Evolutionary conservation across 495 filamentous ascomycete species (phyloP), one percentile per base, ranked within the genome.

Genomic region (Rostrohypoxylon terebratum): DNA sequence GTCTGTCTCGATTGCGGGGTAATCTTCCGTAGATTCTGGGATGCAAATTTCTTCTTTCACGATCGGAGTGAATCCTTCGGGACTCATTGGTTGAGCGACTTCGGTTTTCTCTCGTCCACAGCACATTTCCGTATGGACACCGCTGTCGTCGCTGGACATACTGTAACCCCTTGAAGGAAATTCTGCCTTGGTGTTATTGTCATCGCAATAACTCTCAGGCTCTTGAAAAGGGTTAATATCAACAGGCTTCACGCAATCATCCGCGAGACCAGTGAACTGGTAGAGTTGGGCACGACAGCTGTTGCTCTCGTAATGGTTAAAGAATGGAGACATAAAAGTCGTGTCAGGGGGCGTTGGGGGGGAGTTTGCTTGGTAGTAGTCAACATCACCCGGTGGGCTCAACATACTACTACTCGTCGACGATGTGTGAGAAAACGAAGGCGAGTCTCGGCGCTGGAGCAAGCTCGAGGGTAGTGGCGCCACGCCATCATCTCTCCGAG

Each of bases 161-260:
- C 71, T 78, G 31, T 64, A 75, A 61, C 69, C 68, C 48, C 74
- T 78, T 25, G 44, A 55, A 64, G 68, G 54, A 20, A 70, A 65
- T 11, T 72, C 65, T 42, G 73, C 31, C 11, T 47, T 61, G 48
- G 62, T 66, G 51, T 65, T 60, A 38, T 25, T 62, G 20, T 73
- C 71, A 23, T 83, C 83, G 51, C 57, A 76, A 57, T 75, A 77
- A 45, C 77, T 76, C 3, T 63, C 65, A 5, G 74, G 59, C 0
- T 79, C 79, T 42, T 77, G 78, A 40, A 63, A 76, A 0, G 75
- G 69, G 67, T 81, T 82, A 13, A 85, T 77, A 40, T 84, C 81
- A 10, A 65, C 62, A 16, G 71, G 82, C 54, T 80, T 83, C 14
- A 83, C 81, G 16, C 63, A 84, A 47, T 60, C 67, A 8, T 76